Conservation (phyloP, 2,329 filamentous ascomycete genomes). For the Acephala macrosclerotiorum region DNA sequence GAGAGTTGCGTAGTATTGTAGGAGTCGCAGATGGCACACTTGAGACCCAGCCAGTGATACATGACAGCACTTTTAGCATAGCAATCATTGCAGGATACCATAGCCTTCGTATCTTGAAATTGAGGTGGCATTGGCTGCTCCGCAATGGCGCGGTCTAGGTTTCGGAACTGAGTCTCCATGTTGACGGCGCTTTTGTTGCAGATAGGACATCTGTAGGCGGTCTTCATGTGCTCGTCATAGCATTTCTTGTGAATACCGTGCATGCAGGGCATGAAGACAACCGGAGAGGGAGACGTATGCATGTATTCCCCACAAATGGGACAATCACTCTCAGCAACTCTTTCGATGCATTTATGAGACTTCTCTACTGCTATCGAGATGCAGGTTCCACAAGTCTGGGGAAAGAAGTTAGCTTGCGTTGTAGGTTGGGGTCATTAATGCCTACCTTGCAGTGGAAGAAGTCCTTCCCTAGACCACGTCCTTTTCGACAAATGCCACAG, state of each 20-base stretch:
- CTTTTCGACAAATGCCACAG: constrained; percentile 93
- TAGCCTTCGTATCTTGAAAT: constrained; percentile 79
- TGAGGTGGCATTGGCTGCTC: constrained; percentile 91
- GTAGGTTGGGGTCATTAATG: constrained; percentile 5
- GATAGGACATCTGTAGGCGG: constrained; percentile 94
- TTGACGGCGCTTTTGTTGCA: constrained; percentile 97
- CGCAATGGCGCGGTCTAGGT: constrained; percentile 85
- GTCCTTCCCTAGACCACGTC: constrained; percentile 91
- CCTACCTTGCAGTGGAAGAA: constrained; percentile 97
- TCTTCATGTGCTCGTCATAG: constrained; percentile 86
- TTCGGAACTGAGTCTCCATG: constrained; percentile 95
- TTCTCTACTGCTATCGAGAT: constrained; percentile 87
- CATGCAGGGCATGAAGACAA: constrained; percentile 94
- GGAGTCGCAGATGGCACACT: constrained; percentile 77
- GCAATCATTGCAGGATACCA: constrained; percentile 95
- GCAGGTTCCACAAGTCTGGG: constrained; percentile 87
- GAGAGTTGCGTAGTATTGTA: constrained; percentile 74
- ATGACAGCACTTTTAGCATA: constrained; percentile 83
- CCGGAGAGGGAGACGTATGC: constrained; percentile 87
- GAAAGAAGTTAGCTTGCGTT: constrained; percentile 15
- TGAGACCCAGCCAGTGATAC: constrained; percentile 95
- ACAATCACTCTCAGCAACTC: constrained; percentile 93
- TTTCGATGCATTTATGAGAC: constrained; percentile 92
- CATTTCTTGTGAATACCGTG: constrained; percentile 95
- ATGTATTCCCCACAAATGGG: constrained; percentile 97